A percentile compares a stretch with the other conserved stretches of the same genome.
Evolutionary conservation across 1,284 basidiomycete species (phyloP).

Genomic region (Ustilago crameri): DNA sequence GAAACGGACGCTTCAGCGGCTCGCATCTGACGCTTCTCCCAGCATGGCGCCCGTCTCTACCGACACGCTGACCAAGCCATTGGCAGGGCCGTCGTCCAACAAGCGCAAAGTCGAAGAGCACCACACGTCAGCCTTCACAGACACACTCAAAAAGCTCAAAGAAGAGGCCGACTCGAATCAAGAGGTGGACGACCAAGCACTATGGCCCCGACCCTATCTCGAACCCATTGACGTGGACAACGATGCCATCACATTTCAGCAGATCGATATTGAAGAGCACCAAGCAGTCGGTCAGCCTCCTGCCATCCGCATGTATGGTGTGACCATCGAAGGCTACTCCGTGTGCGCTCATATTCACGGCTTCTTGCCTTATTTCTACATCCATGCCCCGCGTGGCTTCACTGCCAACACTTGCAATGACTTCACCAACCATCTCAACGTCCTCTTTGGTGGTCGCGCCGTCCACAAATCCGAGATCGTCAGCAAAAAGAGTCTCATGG

Average conservation of each 20-base stretch:
- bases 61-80: conserved; percentile 27
- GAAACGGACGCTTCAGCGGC: conserved; percentile 1
- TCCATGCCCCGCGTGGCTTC: conserved; percentile 65
- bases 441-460: conserved; percentile 51
- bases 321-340: conserved; percentile 61
- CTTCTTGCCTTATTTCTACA: conserved; percentile 67
- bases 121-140: conserved; percentile 52
- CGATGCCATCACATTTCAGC: conserved; percentile 62
- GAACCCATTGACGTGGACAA: conserved; percentile 44
- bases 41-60: conserved; percentile 50
- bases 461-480: conserved; percentile 54
- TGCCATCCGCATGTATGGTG: conserved; percentile 66
- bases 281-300: conserved; percentile 53
- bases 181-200: conserved; percentile 45
- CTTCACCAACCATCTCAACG: conserved; percentile 65
- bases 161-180: conserved; percentile 46
- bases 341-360: conserved; percentile 66
- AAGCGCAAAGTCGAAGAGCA: conserved; percentile 51
- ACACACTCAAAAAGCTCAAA: conserved; percentile 57
- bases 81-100: conserved; percentile 25
- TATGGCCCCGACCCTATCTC: conserved; percentile 58
- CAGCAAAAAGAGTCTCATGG: conserved; percentile 64
- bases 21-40: conserved; percentile 5
- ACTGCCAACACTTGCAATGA: conserved; percentile 56
- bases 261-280: conserved; percentile 67